These are phyloP conservation scores for Trichophaea hybrida DNA, from an alignment of 2,329 filamentous ascomycete genomes.

Conservation along the genomic window DNA sequence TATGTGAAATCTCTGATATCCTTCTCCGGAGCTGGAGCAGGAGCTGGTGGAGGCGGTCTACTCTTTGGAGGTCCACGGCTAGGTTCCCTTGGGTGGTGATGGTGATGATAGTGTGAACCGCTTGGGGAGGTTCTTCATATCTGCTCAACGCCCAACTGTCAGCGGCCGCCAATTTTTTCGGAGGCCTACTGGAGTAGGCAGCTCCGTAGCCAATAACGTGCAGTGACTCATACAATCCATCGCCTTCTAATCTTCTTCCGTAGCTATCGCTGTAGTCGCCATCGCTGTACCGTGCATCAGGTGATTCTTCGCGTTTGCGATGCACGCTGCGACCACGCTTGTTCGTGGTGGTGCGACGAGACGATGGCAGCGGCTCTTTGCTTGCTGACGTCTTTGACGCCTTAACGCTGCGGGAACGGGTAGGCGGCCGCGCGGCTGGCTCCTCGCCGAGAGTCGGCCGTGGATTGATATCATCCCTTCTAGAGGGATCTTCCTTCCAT, in stretches of 20 bases:
- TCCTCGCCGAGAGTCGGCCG: conserved; percentile 20
- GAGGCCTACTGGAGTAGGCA: background rate
- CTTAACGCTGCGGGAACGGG: background rate
- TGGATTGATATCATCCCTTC: conserved; percentile 17
- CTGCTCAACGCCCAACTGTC: background rate
- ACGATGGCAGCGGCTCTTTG: background rate
- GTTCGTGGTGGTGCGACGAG: background rate
- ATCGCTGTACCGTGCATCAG: background rate
- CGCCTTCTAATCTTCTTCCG: background rate
- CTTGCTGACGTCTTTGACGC: background rate
- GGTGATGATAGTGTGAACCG: background rate
- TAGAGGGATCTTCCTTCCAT: background rate
- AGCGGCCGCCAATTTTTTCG: background rate
- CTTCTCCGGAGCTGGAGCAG: background rate
- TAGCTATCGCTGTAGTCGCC: conserved; percentile 1
- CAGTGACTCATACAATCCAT: conserved; percentile 5
- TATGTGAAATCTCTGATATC: conserved; percentile 6
- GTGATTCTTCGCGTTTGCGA: background rate
- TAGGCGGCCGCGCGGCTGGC: background rate
- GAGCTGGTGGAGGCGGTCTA: background rate
- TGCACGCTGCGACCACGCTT: conserved; percentile 3
- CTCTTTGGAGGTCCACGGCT: background rate
- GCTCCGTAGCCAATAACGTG: background rate
- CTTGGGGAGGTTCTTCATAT: conserved; percentile 3
- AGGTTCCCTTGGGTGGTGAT: background rate